Base-by-base conservation (phyloP, 2,329 filamentous ascomycete genomes). In the Malbranchea cinnamomea region DNA sequence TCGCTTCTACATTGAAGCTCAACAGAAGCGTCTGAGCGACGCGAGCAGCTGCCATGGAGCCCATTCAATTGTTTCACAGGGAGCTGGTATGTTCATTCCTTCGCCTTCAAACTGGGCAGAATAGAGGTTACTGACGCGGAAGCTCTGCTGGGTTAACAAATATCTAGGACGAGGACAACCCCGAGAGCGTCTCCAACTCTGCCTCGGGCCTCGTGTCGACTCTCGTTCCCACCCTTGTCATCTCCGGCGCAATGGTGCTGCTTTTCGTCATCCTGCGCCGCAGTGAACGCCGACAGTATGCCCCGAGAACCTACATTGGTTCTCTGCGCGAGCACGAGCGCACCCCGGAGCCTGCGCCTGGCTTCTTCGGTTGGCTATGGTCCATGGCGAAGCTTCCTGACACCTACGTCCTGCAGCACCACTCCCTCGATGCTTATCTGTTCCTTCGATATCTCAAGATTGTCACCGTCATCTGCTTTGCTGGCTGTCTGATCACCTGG, bases 341-440 rank as follows among this genome's bases (percentile, higher is more conserved):
- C 19, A 69, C 67, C 8, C 71, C 71, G 13, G 47, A 59, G 2
- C 60, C 77, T 0, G 71, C 75, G 3, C 61, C 50, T 15, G 75
- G 77, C 31, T 50, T 73, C 26, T 59, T 79, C 43, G 70, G 77
- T 42, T 84, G 78, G 78, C 53, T 83, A 34, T 56, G 56, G 6
- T 60, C 67, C 8, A 79, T 82, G 56, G 77, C 71, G 59, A 68
- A 67, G 42, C 53, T 74, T 12, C 63, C 68, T 3, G 85, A 95
- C 50, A 74, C 74, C 23, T 83, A 81, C 47, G 72, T 85, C 15
- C 70, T 95, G 13, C 81, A 89, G 46, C 83, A 93, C 59, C 82
- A 87, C 50, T 91, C 84, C 1, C 70, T 98, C 38, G 87, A 98
- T 51, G 80, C 79, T 18, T 95, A 87, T 54, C 73, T 95, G 30